A percentile compares a stretch with the other conserved stretches of the same genome.
Conservation (phyloP, 345 rosid species). For the Sonneratia alba region DNA sequence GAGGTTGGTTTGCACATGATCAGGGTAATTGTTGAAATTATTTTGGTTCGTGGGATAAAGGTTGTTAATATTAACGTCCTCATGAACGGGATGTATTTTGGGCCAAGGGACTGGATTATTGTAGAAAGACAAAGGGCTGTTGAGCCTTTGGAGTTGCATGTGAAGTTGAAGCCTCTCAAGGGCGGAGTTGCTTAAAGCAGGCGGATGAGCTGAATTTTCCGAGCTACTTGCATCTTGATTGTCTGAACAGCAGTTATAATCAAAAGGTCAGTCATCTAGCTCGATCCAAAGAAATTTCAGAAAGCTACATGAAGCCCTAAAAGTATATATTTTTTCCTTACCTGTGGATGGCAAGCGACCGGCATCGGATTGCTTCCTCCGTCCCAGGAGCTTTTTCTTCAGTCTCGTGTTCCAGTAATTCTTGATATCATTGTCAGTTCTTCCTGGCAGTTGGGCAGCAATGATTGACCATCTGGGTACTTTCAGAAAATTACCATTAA, state of each 20-base stretch:
- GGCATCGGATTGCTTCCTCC: conserved; percentile 7
- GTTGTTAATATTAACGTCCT: conserved; percentile 20
- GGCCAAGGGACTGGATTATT: conserved; percentile 72
- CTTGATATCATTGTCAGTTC: conserved; percentile 18
- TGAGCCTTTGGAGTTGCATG: conserved; percentile 75
- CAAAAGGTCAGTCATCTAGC: background rate
- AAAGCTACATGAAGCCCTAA: background rate
- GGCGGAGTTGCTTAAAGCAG: conserved; percentile 66
- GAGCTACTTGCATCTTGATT: conserved; percentile 5
- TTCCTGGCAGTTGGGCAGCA: conserved; percentile 16
- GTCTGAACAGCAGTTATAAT: background rate
- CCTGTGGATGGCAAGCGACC: conserved; percentile 5
- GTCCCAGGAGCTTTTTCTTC: conserved; percentile 18
- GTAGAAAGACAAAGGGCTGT: conserved; percentile 48
- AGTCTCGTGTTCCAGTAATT: conserved; percentile 17
- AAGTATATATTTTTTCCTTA: background rate
- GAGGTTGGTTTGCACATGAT: conserved; percentile 5
- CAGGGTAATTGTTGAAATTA: conserved; percentile 1
- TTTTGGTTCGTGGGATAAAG: conserved; percentile 23
- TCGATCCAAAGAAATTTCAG: background rate
- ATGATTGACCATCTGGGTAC: conserved; percentile 15
- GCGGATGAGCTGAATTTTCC: conserved; percentile 30
- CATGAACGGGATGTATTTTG: conserved; percentile 39
- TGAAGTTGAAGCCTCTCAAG: conserved; percentile 90
- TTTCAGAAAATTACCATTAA: background rate